These are phyloP conservation scores for Tetrapisispora namnaoensis DNA, from an alignment of 805 yeast species.

Conservation along the genomic window DNA sequence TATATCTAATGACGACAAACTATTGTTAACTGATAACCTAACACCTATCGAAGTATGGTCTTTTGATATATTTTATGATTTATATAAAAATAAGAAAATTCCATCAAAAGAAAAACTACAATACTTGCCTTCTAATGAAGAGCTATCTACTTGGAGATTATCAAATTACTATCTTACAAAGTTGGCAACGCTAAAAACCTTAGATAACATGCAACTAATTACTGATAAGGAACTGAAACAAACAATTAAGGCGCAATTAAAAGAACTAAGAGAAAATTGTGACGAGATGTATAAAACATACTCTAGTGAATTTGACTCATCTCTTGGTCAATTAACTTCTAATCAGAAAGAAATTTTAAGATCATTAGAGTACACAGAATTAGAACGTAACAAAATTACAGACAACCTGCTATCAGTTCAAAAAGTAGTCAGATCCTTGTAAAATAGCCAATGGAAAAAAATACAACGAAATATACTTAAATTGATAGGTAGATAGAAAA, in stretches of 20 bases:
- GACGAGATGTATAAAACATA: conserved; percentile 13
- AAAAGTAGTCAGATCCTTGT: conserved; percentile 14
- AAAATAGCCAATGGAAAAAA: neutral
- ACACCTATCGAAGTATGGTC: conserved; percentile 16
- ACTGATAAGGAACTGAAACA: conserved; percentile 13
- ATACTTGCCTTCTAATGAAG: neutral
- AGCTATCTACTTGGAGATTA: conserved; percentile 14
- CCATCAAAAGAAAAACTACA: conserved; percentile 1
- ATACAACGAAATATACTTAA: neutral
- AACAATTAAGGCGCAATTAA: conserved; percentile 12
- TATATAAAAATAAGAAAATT: conserved; percentile 14
- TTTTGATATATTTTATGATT: conserved; percentile 12
- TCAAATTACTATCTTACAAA: conserved; percentile 16
- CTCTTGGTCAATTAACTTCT: conserved; percentile 5
- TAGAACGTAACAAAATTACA: neutral
- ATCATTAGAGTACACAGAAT: conserved; percentile 7
- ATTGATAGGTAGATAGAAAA: neutral
- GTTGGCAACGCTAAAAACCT: conserved; percentile 22
- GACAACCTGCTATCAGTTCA: conserved; percentile 10
- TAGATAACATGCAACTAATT: conserved; percentile 21
- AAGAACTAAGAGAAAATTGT: conserved; percentile 15
- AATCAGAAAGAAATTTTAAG: conserved; percentile 6
- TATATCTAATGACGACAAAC: neutral
- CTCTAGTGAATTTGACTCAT: conserved; percentile 1
- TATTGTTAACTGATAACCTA: neutral